Evolutionary conservation across 345 rosid species (phyloP).

Genomic region (Combretum micranthum): DNA sequence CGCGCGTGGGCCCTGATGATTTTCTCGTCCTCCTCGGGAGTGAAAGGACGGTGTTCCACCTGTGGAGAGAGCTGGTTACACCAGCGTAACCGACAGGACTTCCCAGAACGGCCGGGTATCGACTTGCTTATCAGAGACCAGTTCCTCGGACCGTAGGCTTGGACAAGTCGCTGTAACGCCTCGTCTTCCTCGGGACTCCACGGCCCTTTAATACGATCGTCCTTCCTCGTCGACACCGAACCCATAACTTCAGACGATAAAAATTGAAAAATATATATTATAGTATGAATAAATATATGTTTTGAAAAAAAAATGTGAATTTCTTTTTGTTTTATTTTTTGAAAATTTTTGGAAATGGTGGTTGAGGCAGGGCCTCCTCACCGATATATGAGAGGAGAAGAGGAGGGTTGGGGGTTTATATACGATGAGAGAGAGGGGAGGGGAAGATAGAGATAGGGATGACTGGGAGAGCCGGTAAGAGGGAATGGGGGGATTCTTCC

Average conservation of each 20-base stretch:
- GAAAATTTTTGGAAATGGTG: not conserved
- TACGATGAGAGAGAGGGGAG: not conserved
- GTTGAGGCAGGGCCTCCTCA: conserved; percentile 38
- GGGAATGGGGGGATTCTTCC: conserved; percentile 31
- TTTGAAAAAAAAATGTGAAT: too few relatives aligned
- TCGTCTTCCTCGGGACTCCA: conserved; percentile 87
- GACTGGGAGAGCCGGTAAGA: conserved; percentile 44
- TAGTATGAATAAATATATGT: not conserved
- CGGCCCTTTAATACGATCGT: conserved; percentile 82
- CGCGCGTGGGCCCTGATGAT: conserved; percentile 61
- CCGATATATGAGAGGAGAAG: not conserved
- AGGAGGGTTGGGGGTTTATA: not conserved
- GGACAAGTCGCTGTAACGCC: conserved; percentile 51
- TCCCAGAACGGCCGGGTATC: conserved; percentile 79
- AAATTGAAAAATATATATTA: not conserved
- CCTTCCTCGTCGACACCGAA: conserved; percentile 20
- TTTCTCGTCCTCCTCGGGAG: conserved; percentile 53
- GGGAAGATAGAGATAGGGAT: conserved; percentile 19
- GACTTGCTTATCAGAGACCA: conserved; percentile 79
- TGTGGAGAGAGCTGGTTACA: conserved; percentile 82
- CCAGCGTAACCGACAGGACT: conserved; percentile 78
- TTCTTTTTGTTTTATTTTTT: too few relatives aligned
- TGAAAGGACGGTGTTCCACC: conserved; percentile 73
- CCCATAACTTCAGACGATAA: not conserved
- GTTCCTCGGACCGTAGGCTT: conserved; percentile 59